phyloP scores from a whole-genome alignment of 1,139 yeast genomes.

The Pichia sp. region DNA sequence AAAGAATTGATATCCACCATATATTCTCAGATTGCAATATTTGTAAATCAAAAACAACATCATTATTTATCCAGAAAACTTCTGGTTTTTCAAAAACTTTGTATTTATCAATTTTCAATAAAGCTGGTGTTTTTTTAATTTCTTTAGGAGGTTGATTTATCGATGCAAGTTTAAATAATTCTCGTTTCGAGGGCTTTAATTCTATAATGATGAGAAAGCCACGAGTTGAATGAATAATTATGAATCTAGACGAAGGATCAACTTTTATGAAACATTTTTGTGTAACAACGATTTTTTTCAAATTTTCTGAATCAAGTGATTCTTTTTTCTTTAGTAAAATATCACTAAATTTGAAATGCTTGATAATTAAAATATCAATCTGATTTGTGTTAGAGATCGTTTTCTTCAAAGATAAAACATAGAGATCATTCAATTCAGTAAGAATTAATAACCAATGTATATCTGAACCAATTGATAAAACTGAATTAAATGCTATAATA shows the following conservation, averaged over 20 bases:
- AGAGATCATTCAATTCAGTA: constrained; percentile 9
- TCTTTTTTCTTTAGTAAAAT: neutral
- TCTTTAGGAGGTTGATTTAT: neutral
- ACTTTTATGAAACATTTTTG: constrained; percentile 8
- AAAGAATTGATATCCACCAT: constrained; percentile 2
- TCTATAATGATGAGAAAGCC: constrained; percentile 8
- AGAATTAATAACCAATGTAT: constrained; percentile 8
- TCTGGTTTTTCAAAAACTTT: constrained; percentile 5
- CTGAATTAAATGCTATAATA: constrained; percentile 5
- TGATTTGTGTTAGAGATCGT: neutral
- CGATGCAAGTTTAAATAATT: constrained; percentile 3
- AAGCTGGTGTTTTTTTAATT: neutral
- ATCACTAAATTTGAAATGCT: constrained; percentile 2
- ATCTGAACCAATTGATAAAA: constrained; percentile 3
- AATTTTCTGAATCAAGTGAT: neutral
- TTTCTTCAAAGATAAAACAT: constrained; percentile 1
- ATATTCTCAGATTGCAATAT: neutral
- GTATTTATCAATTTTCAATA: constrained; percentile 1
- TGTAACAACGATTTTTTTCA: neutral
- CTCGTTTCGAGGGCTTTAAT: constrained; percentile 7
- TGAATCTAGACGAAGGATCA: constrained; percentile 3
- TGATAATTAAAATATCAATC: neutral
- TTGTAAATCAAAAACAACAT: neutral
- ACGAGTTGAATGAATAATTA: constrained; percentile 1
- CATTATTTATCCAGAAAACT: neutral